Percentiles rank a stretch among this genome's conserved stretches.
Evolutionary conservation across 495 filamentous ascomycete species (phyloP).

Genomic region (Trichoderma gamsii): DNA sequence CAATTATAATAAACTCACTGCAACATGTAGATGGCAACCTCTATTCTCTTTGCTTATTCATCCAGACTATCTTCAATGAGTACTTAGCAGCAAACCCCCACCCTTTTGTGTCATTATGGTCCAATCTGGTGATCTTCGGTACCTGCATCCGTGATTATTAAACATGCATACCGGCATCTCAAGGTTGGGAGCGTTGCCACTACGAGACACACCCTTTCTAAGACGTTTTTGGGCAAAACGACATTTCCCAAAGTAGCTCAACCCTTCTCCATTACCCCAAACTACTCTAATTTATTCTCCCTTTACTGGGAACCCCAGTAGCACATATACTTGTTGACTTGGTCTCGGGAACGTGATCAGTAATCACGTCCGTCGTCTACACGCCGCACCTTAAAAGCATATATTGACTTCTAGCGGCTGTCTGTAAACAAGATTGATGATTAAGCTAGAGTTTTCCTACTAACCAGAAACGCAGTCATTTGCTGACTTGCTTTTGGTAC

Average conservation of each 20-base stretch:
- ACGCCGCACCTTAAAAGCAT: too few species aligned
- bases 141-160: slow-evolving; percentile 5
- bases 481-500: too few species aligned
- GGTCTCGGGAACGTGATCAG: too few species aligned
- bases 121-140: background rate
- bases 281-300: too few species aligned
- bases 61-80: background rate
- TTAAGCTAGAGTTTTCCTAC: too few species aligned
- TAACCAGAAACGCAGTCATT: too few species aligned
- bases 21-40: background rate
- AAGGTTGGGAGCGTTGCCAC: background rate
- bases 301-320: too few species aligned
- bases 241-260: background rate
- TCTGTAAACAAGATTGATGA: too few species aligned
- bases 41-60: slow-evolving; percentile 8
- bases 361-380: too few species aligned
- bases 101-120: background rate
- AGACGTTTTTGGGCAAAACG: background rate
- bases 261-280: background rate
- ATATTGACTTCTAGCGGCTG: too few species aligned
- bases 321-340: too few species aligned
- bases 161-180: background rate
- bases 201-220: background rate
- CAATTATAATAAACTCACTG: background rate
- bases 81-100: background rate